These are phyloP conservation scores for Pythium brachiatum DNA, from an alignment of 352 stramenopile species.

Conservation along the genomic window DNA sequence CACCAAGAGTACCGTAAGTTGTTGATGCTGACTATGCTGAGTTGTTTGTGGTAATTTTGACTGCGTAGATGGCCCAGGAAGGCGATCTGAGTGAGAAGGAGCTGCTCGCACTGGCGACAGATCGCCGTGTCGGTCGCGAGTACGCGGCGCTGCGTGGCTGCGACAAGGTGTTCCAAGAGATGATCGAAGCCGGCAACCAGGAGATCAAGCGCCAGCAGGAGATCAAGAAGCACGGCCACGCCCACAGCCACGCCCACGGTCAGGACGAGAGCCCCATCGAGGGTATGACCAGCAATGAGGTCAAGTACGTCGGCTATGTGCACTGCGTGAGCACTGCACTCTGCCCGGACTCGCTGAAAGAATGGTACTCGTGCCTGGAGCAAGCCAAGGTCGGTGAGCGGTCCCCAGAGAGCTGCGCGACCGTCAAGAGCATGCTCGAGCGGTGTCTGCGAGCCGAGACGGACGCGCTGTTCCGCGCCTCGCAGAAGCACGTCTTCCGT, in stretches of 20 bases:
- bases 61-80: constrained; percentile 29
- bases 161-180: constrained; percentile 47
- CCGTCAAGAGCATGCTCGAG: constrained; percentile 63
- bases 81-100: constrained; percentile 32
- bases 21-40: neutral
- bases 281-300: constrained; percentile 33
- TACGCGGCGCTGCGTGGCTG: constrained; percentile 55
- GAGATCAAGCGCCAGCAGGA: constrained; percentile 16
- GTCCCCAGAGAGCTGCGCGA: constrained; percentile 42
- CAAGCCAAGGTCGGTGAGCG: constrained; percentile 36
- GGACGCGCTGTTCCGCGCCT: constrained; percentile 54
- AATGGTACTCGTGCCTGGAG: constrained; percentile 57
- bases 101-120: constrained; percentile 38
- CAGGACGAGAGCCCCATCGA: constrained; percentile 1
- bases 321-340: constrained; percentile 51
- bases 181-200: constrained; percentile 32
- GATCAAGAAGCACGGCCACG: constrained; percentile 8
- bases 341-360: constrained; percentile 45
- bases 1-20: neutral
- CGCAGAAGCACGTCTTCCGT: constrained; percentile 63
- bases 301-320: constrained; percentile 64
- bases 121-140: constrained; percentile 35
- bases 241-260: neutral
- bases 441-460: constrained; percentile 70
- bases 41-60: neutral